Percentiles rank a stretch among this genome's conserved stretches.
Evolutionary conservation across 1,284 basidiomycete species (phyloP).

Genomic region (Tremellales sp.): DNA sequence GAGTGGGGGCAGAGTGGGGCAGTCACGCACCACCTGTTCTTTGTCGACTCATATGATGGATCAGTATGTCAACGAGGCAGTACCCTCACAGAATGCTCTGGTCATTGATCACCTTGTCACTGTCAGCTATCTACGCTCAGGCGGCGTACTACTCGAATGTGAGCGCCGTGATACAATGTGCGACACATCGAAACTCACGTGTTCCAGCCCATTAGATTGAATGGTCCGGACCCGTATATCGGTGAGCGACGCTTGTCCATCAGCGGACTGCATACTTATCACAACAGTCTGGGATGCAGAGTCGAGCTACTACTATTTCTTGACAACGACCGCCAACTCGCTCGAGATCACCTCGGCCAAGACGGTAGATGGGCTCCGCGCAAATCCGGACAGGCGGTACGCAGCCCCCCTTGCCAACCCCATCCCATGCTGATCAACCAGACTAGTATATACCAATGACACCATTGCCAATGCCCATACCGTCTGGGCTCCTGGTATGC

Average conservation of each 20-base stretch:
- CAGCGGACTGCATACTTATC: not conserved
- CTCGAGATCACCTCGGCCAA: conserved; percentile 11
- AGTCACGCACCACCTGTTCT: too few relatives aligned
- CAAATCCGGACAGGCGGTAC: too few relatives aligned
- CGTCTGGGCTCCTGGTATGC: conserved; percentile 20
- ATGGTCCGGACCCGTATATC: conserved; percentile 15
- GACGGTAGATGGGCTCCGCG: conserved; percentile 12
- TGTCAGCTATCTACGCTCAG: not conserved
- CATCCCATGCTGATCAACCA: conserved; percentile 1
- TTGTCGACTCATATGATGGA: too few relatives aligned
- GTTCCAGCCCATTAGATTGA: conserved; percentile 2
- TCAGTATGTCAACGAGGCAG: too few relatives aligned
- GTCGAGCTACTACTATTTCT: conserved; percentile 13
- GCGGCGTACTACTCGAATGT: not conserved
- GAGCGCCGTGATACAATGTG: not conserved
- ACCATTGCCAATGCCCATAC: not conserved
- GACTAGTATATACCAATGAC: conserved; percentile 6
- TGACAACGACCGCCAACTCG: conserved; percentile 9
- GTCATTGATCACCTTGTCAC: not conserved
- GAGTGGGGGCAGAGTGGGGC: too few relatives aligned
- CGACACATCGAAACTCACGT: not conserved
- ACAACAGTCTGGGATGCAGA: too few relatives aligned
- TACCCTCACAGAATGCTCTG: not conserved
- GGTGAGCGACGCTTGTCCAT: conserved; percentile 5
- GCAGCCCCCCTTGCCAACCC: too few relatives aligned